These are phyloP conservation scores for Dentiscutata heterogama DNA, from an alignment of 371 early-diverging fungal genomes.

Conservation along the genomic window DNA sequence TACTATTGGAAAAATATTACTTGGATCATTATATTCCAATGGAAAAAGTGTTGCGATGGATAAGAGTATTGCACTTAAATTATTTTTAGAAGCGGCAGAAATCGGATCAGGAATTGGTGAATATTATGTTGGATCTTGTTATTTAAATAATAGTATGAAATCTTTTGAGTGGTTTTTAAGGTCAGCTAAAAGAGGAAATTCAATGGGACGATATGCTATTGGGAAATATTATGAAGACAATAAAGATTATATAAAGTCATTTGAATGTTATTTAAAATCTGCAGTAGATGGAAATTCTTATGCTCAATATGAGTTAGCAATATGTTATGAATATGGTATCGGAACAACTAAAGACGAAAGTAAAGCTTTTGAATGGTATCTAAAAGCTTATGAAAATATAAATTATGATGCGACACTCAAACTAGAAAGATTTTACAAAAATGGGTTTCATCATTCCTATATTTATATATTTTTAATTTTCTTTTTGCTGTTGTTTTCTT, in stretches of 20 bases:
- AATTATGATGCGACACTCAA: too few relatives aligned
- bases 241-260: too few relatives aligned
- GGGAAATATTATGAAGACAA: too few relatives aligned
- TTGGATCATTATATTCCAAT: too few relatives aligned
- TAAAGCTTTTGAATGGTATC: constrained; percentile 68
- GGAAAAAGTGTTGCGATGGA: neutral
- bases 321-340: constrained; percentile 76
- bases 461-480: too few relatives aligned
- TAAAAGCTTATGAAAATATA: too few relatives aligned
- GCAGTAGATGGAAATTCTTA: neutral
- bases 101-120: neutral
- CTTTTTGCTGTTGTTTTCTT: too few relatives aligned
- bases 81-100: neutral
- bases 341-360: constrained; percentile 63
- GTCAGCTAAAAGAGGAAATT: too few relatives aligned
- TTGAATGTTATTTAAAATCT: neutral
- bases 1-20: too few relatives aligned
- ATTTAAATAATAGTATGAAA: neutral
- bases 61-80: neutral
- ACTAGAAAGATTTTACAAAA: too few relatives aligned
- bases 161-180: constrained; percentile 5
- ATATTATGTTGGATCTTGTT: neutral
- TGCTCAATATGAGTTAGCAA: constrained; percentile 68
- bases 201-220: too few relatives aligned
- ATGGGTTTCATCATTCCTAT: too few relatives aligned